Percentiles rank a stretch among this genome's conserved stretches.
Evolutionary conservation across 2,329 filamentous ascomycete genomes (phyloP).

Genomic region (Ophiostoma populinum): DNA sequence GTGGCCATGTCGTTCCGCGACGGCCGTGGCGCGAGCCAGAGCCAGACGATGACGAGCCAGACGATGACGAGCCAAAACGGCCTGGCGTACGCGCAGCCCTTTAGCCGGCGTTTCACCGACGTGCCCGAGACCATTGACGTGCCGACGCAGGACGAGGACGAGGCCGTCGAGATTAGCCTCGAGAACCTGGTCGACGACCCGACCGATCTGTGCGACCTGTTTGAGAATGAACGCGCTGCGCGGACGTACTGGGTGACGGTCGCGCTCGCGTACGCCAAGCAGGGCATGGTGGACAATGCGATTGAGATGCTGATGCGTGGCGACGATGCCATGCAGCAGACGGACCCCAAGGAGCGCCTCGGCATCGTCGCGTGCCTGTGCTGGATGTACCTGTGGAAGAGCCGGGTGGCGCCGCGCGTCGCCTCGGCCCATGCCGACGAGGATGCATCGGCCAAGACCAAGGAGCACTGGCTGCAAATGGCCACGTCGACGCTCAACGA

Average conservation of each 20-base stretch:
- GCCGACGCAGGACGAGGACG: constrained; percentile 48
- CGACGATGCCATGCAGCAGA: constrained; percentile 50
- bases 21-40: constrained; percentile 19
- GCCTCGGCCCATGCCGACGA: constrained; percentile 34
- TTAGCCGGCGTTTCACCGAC: constrained; percentile 43
- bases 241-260: constrained; percentile 98
- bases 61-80: too few species aligned
- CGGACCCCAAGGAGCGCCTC: constrained; percentile 65
- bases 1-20: constrained; percentile 27
- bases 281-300: constrained; percentile 76
- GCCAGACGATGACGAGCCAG: not conserved
- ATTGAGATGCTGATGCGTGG: constrained; percentile 61
- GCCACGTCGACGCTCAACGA: constrained; percentile 91
- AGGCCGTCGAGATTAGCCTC: constrained; percentile 82
- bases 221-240: constrained; percentile 84
- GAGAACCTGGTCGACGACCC: constrained; percentile 84
- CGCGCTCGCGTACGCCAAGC: constrained; percentile 88
- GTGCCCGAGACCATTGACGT: constrained; percentile 50
- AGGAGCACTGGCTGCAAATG: constrained; percentile 79
- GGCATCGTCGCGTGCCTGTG: constrained; percentile 71
- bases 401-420: constrained; percentile 54
- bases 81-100: constrained; percentile 18
- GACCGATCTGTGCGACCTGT: constrained; percentile 82
- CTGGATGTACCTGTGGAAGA: constrained; percentile 85
- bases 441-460: constrained; percentile 56